Evolutionary conservation across 139 green algal species (phyloP), one percentile per base, ranked within the genome.

Genomic region (Diplosphaera chodatii): DNA sequence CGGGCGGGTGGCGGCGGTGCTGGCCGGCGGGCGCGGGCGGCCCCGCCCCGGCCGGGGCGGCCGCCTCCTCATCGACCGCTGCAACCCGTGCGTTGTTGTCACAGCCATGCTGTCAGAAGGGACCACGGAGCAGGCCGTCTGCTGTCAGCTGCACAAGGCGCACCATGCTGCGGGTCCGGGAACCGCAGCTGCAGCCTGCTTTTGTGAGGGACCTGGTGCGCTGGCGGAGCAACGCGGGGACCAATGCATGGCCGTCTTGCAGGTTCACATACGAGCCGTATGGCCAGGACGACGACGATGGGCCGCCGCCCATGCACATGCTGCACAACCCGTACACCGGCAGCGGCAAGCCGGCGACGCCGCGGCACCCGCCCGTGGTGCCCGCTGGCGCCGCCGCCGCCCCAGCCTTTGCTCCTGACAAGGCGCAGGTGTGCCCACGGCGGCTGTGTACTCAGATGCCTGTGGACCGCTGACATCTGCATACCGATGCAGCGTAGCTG

Each of bases 31-130:
- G 1, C 68, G 41, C 1, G 41, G 77, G n/a, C 82, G 86, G 34
- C 69, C 88, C 5, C 82, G 86, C 32, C 69, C 88, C 18, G 86
- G 84, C 21, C 81, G 86, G 1, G 80, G 82, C 29, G 84, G 84
- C 8, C 72, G 86, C 5, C 69, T 89, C 2, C 34, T 87, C 0
- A 66, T 89, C 5, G 85, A 90, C 71, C 75, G 80, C 25, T 78
- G 73, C 34, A 40, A 67, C 1, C 73, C 82, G 3, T 78, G 84
- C n/a, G 74, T 70, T 29, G 22, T 29, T 1, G 30, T 59, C 18
- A 62, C 40, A 48, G 37, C 6, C 74, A 41, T 1, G 40, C 41
- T n/a, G n/a, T n/a, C n/a, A n/a, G n/a, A n/a, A n/a, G n/a, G n/a
- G n/a, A n/a, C n/a, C n/a, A n/a, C n/a, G n/a, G n/a, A n/a, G n/a